Base-by-base conservation (phyloP, 192 early-diverging fungal genomes). In the Dissophora ornata region DNA sequence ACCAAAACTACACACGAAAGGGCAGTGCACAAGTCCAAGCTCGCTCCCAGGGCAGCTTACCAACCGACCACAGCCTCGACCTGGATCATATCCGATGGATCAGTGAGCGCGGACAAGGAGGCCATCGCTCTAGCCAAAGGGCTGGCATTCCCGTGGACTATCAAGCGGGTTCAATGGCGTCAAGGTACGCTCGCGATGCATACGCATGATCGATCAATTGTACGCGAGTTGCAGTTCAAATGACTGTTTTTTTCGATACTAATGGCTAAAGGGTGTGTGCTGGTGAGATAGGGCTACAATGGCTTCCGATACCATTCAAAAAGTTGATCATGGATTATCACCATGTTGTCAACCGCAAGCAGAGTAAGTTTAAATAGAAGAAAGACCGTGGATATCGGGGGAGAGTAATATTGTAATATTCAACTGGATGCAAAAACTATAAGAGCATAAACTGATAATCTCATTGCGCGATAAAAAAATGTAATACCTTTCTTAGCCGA, bases 251-350 rank as follows among this genome's bases (percentile, higher is more conserved):
- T n/a, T n/a, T n/a, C n/a, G n/a, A n/a, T n/a, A n/a, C n/a, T n/a
- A n/a, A n/a, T n/a, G n/a, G n/a, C n/a, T n/a, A n/a, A n/a, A n/a
- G n/a, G n/a, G n/a, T n/a, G n/a, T n/a, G n/a, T n/a, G n/a, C n/a
- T n/a, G n/a, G n/a, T n/a, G n/a, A n/a, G n/a, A n/a, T 40, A 75
- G 71, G 63, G 30, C 42, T 75, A n/a, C 62, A 75, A 56, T 77
- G 73, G 73, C 51, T 77, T 6, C 73, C 73, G 15, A 67, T 62
- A 1, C 73, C 73, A 13, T 77, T 77, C 47, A 77, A 77, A 30
- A 77, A 77, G 25, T 29, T 77, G 19, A 56, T 77, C 49, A 77
- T 77, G 73, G 73, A 77, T 29, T 77, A 77, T 47, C 58, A 67
- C 16, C 73, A 77, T 33, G 73, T 77, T 18, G 47, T 61, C 36